A percentile compares a stretch with the other conserved stretches of the same genome.
Conservation (phyloP, 371 early-diverging fungal species). For the Amoeboaphelidium protococcarum region DNA sequence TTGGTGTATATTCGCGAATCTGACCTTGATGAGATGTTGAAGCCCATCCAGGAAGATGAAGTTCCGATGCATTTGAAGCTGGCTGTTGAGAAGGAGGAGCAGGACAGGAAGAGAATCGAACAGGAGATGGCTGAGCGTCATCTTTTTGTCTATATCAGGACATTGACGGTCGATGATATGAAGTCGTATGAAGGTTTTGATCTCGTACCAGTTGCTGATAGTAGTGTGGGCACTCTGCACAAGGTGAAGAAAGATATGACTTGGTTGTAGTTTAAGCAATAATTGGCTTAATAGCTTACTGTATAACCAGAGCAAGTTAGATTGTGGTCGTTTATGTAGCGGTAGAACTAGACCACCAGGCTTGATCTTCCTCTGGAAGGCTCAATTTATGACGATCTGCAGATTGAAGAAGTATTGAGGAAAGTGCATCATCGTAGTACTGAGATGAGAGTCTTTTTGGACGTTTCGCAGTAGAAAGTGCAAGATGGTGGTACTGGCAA, state of each 20-base stretch:
- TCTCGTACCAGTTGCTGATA: background rate
- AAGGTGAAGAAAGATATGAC: constrained; percentile 2
- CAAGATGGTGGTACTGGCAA: background rate
- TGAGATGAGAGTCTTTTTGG: background rate
- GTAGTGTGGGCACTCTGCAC: background rate
- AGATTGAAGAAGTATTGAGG: constrained; percentile 5
- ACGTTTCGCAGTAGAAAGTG: background rate
- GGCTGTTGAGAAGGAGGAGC: background rate
- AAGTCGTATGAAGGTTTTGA: background rate
- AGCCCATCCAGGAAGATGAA: constrained; percentile 28
- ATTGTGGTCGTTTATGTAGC: constrained; percentile 50
- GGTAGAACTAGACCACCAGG: constrained; percentile 59
- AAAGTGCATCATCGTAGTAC: constrained; percentile 6
- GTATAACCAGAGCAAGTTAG: constrained; percentile 28
- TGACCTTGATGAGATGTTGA: constrained; percentile 37
- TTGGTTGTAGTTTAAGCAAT: constrained; percentile 7
- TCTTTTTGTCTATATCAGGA: background rate
- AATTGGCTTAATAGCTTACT: constrained; percentile 20
- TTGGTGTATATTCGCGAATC: constrained; percentile 70
- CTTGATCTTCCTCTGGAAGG: constrained; percentile 32
- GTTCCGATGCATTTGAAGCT: constrained; percentile 44
- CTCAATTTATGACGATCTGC: constrained; percentile 10
- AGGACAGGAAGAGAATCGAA: background rate
- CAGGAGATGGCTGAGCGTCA: background rate
- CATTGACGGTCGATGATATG: too few relatives aligned